Conservation (phyloP, 805 yeast genomes). For the Candida pini region DNA sequence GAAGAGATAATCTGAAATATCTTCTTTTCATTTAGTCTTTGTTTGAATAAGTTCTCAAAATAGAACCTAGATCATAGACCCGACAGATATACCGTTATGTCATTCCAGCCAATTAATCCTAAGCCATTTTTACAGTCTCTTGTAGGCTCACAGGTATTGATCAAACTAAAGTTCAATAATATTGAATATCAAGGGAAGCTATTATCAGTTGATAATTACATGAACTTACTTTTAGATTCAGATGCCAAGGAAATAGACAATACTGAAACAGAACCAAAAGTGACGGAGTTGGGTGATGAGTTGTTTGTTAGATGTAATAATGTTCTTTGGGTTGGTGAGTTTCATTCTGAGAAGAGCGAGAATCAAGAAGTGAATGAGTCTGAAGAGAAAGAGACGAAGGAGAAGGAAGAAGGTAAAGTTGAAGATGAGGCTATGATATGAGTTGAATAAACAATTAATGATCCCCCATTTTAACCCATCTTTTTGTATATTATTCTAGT, state of each 20-base stretch:
- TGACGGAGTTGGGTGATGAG: conserved; percentile 37
- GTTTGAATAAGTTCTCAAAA: too few relatives aligned
- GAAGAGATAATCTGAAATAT: too few relatives aligned
- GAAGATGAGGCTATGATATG: conserved; percentile 14
- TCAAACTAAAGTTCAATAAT: conserved; percentile 83
- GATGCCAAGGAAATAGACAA: conserved; percentile 38
- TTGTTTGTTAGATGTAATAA: conserved; percentile 87
- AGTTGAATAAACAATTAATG: not conserved
- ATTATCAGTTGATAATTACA: conserved; percentile 81
- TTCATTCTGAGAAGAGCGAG: conserved; percentile 44
- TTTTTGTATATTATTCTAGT: too few relatives aligned
- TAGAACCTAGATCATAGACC: too few relatives aligned
- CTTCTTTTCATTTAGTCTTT: not conserved
- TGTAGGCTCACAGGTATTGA: conserved; percentile 62
- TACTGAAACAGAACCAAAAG: conserved; percentile 45
- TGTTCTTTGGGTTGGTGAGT: conserved; percentile 72
- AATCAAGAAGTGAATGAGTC: conserved; percentile 8
- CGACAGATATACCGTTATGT: conserved; percentile 26
- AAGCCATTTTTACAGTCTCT: conserved; percentile 83
- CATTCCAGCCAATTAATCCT: conserved; percentile 71
- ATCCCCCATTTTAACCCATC: too few relatives aligned
- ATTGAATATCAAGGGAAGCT: conserved; percentile 82
- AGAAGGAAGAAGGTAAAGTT: conserved; percentile 3
- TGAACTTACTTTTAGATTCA: conserved; percentile 75
- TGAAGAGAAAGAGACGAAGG: conserved; percentile 6